These are phyloP conservation scores for Aristolochia contorta DNA, from an alignment of 164 flowering plant species.

Conservation along the genomic window DNA sequence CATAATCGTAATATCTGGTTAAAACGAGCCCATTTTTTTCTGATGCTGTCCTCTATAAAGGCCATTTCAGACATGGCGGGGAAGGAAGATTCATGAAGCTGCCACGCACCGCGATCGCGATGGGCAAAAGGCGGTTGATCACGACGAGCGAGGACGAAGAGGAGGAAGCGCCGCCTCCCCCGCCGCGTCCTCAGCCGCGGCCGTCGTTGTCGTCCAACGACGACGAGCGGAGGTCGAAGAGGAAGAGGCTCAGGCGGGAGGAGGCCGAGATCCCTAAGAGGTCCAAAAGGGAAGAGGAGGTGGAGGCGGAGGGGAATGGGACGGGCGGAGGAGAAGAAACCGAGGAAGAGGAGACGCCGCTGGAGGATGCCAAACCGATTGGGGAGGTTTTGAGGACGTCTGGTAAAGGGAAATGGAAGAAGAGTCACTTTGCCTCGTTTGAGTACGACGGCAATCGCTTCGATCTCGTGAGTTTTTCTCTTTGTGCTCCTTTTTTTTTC, in stretches of 20 bases:
- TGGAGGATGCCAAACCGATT: constrained; percentile 56
- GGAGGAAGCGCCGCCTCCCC: constrained; percentile 16
- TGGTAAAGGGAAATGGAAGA: constrained; percentile 47
- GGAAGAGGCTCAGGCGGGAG: background rate
- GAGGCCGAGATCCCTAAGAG: constrained; percentile 1
- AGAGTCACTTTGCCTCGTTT: constrained; percentile 44
- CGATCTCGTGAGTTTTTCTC: constrained; percentile 40
- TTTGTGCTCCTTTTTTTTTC: background rate
- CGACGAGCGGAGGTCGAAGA: background rate
- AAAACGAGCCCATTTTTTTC: too few species aligned
- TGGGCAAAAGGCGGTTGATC: constrained; percentile 47
- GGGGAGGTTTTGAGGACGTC: constrained; percentile 50
- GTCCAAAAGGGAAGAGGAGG: constrained; percentile 8
- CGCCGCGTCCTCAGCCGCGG: constrained; percentile 2
- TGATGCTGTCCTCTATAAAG: too few species aligned
- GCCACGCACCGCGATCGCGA: constrained; percentile 1
- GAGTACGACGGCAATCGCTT: constrained; percentile 57
- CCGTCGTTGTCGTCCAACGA: background rate
- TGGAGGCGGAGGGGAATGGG: constrained; percentile 6
- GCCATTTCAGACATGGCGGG: too few species aligned
- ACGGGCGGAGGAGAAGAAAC: constrained; percentile 6
- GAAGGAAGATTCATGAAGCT: too few species aligned
- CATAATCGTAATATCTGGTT: too few species aligned
- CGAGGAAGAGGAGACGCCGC: constrained; percentile 23
- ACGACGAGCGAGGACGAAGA: constrained; percentile 66